Base-by-base conservation (phyloP, 2,329 filamentous ascomycete genomes). In the Incumbomyces lentus region DNA sequence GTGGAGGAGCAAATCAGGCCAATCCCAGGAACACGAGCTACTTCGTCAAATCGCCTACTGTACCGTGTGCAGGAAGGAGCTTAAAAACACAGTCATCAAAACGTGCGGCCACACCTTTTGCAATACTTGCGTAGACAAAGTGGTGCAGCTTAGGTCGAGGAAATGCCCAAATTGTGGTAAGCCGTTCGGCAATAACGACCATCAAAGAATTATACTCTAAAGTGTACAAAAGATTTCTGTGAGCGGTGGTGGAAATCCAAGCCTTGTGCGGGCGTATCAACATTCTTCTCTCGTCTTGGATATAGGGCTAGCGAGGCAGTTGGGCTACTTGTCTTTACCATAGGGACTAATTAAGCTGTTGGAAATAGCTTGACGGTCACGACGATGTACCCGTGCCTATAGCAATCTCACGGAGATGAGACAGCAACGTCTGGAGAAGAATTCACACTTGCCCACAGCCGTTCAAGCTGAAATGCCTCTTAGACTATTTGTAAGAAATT, bases 71-170 rank as follows among this genome's bases (percentile, higher is more conserved):
- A 86, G 87, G 56, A 83, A 80, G 59, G 86, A 90, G 56, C 89
- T 95, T 70, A 96, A 96, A 67, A 87, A 96, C 61, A 94, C 89
- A 1, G 84, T 83, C 8, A 76, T 98, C 63, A 93, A 92, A 68
- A 88, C 86, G 1, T 98, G 92, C 64, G 92, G 92, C 1, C 92
- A 98, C 64, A 78, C 94, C 40, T 95, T 96, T 65, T 98, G 92
- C 74, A 82, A 82, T 60, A 76, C 81, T 40, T 98, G 92, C 62
- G 84, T 96, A 18, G 86, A 95, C 54, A 84, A 93, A 59, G 82
- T 92, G 48, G 81, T 95, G 51, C 80, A 79, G 38, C 94, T 92
- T 60, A 84, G 92, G 31, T 89, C 90, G 68, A 79, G 92, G 55
- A 96, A 96, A 65, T 98, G 92, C 60, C 92, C 92, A 2, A 90